Evolutionary conservation across 169 alveolate genomes (phyloP).

Genomic region (Plasmodium yoelii): DNA sequence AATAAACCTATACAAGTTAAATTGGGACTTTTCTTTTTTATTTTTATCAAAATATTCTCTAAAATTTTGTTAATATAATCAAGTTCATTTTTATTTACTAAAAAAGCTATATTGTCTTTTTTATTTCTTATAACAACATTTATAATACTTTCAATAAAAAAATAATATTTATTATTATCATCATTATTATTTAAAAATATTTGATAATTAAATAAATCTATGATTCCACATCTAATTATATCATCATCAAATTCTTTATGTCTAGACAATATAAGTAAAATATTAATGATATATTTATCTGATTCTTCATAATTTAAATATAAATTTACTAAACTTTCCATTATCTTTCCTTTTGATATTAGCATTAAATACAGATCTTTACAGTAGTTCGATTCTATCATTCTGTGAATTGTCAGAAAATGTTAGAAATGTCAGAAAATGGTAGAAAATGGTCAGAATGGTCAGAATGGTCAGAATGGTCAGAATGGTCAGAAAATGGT

Average conservation of each 20-base stretch:
- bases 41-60: slow-evolving; percentile 9
- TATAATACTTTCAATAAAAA: slow-evolving; percentile 28
- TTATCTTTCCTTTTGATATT: slow-evolving; percentile 19
- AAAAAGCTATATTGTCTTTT: neutral
- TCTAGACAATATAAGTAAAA: slow-evolving; percentile 31
- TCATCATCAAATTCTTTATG: slow-evolving; percentile 48
- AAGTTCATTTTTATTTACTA: slow-evolving; percentile 6
- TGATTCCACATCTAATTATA: slow-evolving; percentile 30
- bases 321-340: slow-evolving; percentile 13
- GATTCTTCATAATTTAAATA: slow-evolving; percentile 10
- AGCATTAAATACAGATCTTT: slow-evolving; percentile 4
- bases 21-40: slow-evolving; percentile 21
- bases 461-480: too few species aligned
- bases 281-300: slow-evolving; percentile 17
- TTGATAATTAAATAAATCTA: slow-evolving; percentile 7
- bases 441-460: too few species aligned
- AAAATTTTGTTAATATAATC: slow-evolving; percentile 15
- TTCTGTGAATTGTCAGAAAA: too few species aligned
- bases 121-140: slow-evolving; percentile 7
- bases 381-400: slow-evolving; percentile 6
- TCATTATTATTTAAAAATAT: neutral
- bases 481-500: too few species aligned
- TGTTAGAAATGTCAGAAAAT: too few species aligned
- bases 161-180: neutral
- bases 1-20: slow-evolving; percentile 32